A percentile compares a stretch with the other conserved stretches of the same genome.
Evolutionary conservation across 768 basidiomycete species (phyloP).

Genomic region (Candolleomyces eurysporus): DNA sequence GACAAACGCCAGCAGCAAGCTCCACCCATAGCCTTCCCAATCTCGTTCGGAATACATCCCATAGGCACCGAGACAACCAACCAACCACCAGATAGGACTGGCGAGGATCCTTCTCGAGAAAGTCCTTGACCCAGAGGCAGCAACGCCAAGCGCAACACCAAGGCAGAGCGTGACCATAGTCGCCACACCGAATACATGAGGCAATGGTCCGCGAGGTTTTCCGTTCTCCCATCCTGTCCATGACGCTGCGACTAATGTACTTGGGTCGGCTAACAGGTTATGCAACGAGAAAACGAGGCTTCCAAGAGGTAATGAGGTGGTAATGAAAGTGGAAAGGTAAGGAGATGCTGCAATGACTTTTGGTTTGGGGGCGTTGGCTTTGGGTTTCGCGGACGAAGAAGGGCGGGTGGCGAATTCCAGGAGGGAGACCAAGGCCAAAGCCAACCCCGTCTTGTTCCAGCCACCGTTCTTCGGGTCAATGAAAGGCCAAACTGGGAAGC

Average conservation of each 20-base stretch:
- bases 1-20: constrained; percentile 61
- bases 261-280: constrained; percentile 69
- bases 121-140: constrained; percentile 31
- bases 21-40: constrained; percentile 71
- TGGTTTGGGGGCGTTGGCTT: background rate
- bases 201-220: constrained; percentile 63
- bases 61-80: constrained; percentile 40
- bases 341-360: background rate
- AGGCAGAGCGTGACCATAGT: constrained; percentile 63
- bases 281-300: constrained; percentile 71
- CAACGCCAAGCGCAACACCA: constrained; percentile 44
- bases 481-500: constrained; percentile 69
- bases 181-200: constrained; percentile 66
- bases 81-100: constrained; percentile 53
- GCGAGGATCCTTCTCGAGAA: background rate
- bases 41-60: constrained; percentile 58
- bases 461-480: constrained; percentile 63
- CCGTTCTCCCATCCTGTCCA: constrained; percentile 83
- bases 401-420: constrained; percentile 51
- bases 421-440: constrained; percentile 56
- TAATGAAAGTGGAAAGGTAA: constrained; percentile 10
- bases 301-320: constrained; percentile 56
- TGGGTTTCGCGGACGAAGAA: constrained; percentile 1
- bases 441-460: constrained; percentile 66
- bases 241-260: constrained; percentile 80